Evolutionary conservation across 2,329 filamentous ascomycete genomes (phyloP).

Genomic region (Trematosphaeria pertusa): DNA sequence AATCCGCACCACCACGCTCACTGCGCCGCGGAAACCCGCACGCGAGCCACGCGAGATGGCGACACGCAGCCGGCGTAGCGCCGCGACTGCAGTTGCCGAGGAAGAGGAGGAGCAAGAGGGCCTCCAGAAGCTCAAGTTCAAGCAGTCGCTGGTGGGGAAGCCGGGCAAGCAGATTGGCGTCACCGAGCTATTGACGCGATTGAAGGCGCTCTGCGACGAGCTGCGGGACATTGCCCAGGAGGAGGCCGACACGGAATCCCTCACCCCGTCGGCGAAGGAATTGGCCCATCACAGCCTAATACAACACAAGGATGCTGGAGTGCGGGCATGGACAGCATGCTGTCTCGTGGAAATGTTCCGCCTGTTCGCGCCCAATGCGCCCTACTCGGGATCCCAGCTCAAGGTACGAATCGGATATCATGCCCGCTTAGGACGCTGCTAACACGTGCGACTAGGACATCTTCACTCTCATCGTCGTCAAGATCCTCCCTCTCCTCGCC

Average conservation of each 20-base stretch:
- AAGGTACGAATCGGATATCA: conserved; percentile 68
- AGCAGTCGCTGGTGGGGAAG: conserved; percentile 87
- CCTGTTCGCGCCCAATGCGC: conserved; percentile 92
- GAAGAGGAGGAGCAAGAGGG: conserved; percentile 35
- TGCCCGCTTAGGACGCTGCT: conserved; percentile 2
- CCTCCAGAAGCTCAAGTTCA: conserved; percentile 69
- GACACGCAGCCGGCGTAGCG: conserved; percentile 49
- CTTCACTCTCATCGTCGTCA: conserved; percentile 85
- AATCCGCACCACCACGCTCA: background rate
- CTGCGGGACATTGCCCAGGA: conserved; percentile 88
- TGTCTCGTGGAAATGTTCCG: conserved; percentile 93
- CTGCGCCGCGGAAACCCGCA: conserved; percentile 8
- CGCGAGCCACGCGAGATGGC: conserved; percentile 46
- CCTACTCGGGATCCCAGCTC: conserved; percentile 86
- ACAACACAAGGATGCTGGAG: conserved; percentile 90
- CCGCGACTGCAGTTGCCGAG: conserved; percentile 38
- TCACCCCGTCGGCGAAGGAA: conserved; percentile 83
- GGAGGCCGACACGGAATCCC: conserved; percentile 79
- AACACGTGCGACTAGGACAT: conserved; percentile 71
- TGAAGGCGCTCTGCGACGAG: conserved; percentile 83
- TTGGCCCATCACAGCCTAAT: conserved; percentile 82
- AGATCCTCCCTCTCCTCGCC: conserved; percentile 82
- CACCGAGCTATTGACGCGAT: conserved; percentile 78
- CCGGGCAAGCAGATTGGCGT: conserved; percentile 89
- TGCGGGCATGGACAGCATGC: conserved; percentile 85